phyloP scores from a whole-genome alignment of 116 monocot genomes.

The Trichopus zeylanicus region DNA sequence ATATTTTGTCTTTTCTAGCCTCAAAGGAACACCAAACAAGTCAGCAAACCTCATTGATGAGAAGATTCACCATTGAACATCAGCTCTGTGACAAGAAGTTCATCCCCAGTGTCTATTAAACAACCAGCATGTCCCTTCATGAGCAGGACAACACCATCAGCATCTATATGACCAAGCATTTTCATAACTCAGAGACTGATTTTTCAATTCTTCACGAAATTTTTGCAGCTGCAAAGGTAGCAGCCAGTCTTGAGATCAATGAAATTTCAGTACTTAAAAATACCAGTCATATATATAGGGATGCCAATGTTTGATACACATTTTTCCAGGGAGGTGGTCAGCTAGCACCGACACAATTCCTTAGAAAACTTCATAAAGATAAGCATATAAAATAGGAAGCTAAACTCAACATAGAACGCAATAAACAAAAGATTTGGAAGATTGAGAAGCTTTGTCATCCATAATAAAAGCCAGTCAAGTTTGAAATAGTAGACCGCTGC shows the following conservation, averaged over 20 bases:
- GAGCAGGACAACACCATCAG: conserved; percentile 89
- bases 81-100: conserved; percentile 94
- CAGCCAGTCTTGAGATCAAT: neutral
- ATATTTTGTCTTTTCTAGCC: neutral
- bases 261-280: neutral
- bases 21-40: neutral
- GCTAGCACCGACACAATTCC: no score
- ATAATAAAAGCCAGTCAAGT: no score
- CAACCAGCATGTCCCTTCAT: conserved; percentile 99
- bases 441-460: no score
- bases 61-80: conserved; percentile 84
- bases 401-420: no score
- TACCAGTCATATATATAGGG: no score
- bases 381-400: no score
- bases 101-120: conserved; percentile 97
- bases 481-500: no score
- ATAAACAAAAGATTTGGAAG: no score
- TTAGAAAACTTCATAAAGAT: no score
- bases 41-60: neutral
- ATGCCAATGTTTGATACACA: no score
- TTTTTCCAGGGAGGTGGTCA: no score
- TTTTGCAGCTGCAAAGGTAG: conserved; percentile 67
- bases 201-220: conserved; percentile 96
- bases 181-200: conserved; percentile 87
- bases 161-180: conserved; percentile 97